Percentiles rank a stretch among this genome's conserved stretches.
phyloP scores from a whole-genome alignment of 257 asterid genomes.

The Gentiana macrophylla region DNA sequence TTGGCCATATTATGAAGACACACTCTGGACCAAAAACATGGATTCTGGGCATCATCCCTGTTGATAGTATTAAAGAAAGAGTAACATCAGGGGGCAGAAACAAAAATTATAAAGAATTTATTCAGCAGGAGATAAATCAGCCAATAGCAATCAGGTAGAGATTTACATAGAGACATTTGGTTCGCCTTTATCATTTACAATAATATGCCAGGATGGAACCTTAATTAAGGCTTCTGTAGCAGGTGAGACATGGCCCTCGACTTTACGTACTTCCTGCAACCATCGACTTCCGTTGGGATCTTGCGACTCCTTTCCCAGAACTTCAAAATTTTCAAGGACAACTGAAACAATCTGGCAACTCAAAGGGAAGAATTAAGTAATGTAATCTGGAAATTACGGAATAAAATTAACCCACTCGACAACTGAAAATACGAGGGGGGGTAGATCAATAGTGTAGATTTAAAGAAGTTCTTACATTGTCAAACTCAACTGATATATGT shows the following conservation, averaged over 20 bases:
- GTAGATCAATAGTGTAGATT: not conserved
- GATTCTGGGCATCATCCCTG: conserved; percentile 71
- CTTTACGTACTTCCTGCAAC: conserved; percentile 57
- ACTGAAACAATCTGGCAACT: conserved; percentile 79
- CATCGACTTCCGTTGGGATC: conserved; percentile 33
- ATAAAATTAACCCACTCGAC: not conserved
- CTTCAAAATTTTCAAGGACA: conserved; percentile 80
- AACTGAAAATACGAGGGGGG: too few species aligned
- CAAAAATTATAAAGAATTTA: not conserved
- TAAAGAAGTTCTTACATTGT: conserved; percentile 51
- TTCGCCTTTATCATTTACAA: conserved; percentile 72
- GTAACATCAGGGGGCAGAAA: conserved; percentile 6
- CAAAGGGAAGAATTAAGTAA: conserved; percentile 8
- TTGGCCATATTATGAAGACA: conserved; percentile 93
- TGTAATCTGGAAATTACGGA: not conserved
- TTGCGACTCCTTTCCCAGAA: conserved; percentile 40
- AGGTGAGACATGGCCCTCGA: conserved; percentile 47
- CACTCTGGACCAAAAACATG: conserved; percentile 84
- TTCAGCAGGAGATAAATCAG: conserved; percentile 9
- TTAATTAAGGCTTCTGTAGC: conserved; percentile 31
- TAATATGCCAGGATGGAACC: conserved; percentile 68
- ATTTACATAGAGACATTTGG: conserved; percentile 59
- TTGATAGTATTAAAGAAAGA: conserved; percentile 16
- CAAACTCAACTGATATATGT: conserved; percentile 81
- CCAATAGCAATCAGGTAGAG: conserved; percentile 15